These are phyloP conservation scores for Candida sakaeoensis DNA, from an alignment of 805 yeast species.

Conservation along the genomic window DNA sequence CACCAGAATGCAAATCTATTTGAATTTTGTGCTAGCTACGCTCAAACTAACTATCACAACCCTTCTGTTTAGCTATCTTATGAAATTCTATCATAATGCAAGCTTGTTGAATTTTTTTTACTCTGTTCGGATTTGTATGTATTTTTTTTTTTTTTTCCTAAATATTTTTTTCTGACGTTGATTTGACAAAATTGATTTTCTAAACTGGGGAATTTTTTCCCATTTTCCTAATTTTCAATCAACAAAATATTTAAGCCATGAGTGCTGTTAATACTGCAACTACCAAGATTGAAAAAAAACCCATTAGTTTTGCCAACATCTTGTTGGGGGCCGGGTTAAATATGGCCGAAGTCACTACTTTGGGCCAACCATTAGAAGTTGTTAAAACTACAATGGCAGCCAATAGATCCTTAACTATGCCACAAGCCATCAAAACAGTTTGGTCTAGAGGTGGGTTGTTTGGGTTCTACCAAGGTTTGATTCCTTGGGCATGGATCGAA, in stretches of 20 bases:
- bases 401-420: constrained; percentile 67
- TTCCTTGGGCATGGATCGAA: constrained; percentile 99
- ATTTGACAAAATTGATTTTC: background rate
- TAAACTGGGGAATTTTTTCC: too few relatives aligned
- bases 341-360: constrained; percentile 86
- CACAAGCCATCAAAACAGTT: constrained; percentile 67
- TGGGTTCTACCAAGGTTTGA: constrained; percentile 95
- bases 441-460: constrained; percentile 91
- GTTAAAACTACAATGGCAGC: constrained; percentile 98
- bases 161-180: background rate
- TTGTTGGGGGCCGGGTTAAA: constrained; percentile 91
- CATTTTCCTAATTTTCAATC: background rate
- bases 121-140: background rate
- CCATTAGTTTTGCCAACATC: constrained; percentile 84
- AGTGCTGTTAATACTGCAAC: too few relatives aligned
- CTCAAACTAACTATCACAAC: too few relatives aligned
- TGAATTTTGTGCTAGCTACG: too few relatives aligned
- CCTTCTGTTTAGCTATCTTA: too few relatives aligned
- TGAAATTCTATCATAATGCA: too few relatives aligned
- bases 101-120: too few relatives aligned
- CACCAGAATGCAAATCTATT: too few relatives aligned
- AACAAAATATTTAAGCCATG: background rate
- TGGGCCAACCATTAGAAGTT: constrained; percentile 97
- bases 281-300: constrained; percentile 73
- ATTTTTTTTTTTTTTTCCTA: background rate